Evolutionary conservation across 2,329 filamentous ascomycete genomes (phyloP), one percentile per base, ranked within the genome.

Genomic region (Pseudocercospora fuligena): DNA sequence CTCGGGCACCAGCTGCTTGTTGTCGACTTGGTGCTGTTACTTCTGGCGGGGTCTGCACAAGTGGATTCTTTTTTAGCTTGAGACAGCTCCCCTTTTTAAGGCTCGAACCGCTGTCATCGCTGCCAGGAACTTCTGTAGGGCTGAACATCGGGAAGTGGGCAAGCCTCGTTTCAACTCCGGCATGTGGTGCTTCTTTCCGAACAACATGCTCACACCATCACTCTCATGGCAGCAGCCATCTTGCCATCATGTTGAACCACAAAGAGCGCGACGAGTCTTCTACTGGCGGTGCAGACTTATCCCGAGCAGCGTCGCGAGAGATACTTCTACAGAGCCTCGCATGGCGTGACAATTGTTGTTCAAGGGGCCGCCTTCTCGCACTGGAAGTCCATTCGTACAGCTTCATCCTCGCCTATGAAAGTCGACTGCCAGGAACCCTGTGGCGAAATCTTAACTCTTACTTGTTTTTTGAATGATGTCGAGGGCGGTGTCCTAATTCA

Each of bases 121-220:
- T 31, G 51, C 51, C 51, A 56, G 25, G 51, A 27, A 33, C 23
- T 33, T 56, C 14, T 27, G 33, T 25, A 58, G 23, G 31, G 56
- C 56, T 36, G 56, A 58, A 40, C 9, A n/a, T 58, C 56, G 56
- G 56, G 56, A 58, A 36, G 56, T 58, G 56, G 56, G 56, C 56
- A 8, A 19, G 1, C 12, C 29, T 23, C 16, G 56, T 27, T 56
- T 7, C 25, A 1, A 23, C 53, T 29, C 29, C 56, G 56, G 56
- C 31, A 58, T 36, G 56, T 58, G 56, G 56, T 58, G 31, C 56
- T 58, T 21, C 21, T 11, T 58, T 23, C 56, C 31, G 54, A 58
- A 1, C 4, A 54, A 25, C 51, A 54, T 27, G 51, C 25, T 27
- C 16, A 31, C 1, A 11, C 5, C 36, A 40, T 40, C 36, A 36